Base-by-base conservation (phyloP, 257 asterid species). In the Fraxinus quadrangulata region DNA sequence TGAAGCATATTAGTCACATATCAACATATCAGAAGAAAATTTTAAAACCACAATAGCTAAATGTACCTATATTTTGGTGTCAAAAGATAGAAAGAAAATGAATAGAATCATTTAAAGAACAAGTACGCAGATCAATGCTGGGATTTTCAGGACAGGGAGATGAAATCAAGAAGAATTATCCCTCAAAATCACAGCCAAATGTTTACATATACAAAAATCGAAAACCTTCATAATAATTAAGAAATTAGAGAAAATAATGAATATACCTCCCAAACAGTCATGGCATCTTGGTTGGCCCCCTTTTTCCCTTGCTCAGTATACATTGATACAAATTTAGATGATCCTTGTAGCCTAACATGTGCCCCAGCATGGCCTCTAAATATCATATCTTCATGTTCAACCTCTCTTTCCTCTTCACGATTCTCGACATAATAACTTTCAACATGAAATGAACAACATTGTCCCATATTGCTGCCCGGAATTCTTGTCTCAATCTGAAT, bases 251-350 rank as follows among this genome's bases (percentile, higher is more conserved):
- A 42, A 40, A 40, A 10, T 42, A 42, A 42, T 42, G 51, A 59
- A 59, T 2, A 63, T 80, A 91, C 98, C 98, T 94, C 97, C 98
- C 98, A 94, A 80, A 90, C 97, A 0, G 98, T 92, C 98, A 94
- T 90, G 86, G 98, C 92, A 66, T 94, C 98, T 83, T 94, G 98
- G 70, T 94, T 94, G 39, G 78, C 65, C 23, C 97, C 97, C n/a
- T 94, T 92, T 67, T 72, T 88, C 33, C 98, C 98, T 73, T 91
- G 96, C 74, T 90, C 92, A 47, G 79, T 86, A 82, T 75, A 91
- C 91, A 91, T 85, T 51, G 97, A 89, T 2, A 90, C 77, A 34
- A 77, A 79, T 73, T 84, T 92, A 54, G 98, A 92, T 1, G 94
- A 88, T 26, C 98, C 98, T 54, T 87, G 94, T 5, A 88, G 80